These are phyloP conservation scores for Paracoccidioides lutzii DNA, from an alignment of 2,329 filamentous ascomycete genomes.

Conservation along the genomic window DNA sequence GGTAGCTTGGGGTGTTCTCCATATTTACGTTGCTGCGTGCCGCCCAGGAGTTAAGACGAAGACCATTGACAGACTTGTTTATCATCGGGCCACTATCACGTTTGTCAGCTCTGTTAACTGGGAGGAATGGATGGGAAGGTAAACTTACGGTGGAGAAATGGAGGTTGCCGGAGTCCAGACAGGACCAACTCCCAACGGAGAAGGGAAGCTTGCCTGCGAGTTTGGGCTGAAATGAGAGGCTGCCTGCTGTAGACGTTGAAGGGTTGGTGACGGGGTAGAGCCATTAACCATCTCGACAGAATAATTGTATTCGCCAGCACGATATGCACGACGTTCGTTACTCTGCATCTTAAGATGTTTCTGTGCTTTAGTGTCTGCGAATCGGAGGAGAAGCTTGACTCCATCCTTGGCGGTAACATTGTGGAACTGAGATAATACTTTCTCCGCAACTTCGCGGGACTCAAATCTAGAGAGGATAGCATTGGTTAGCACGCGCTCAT, in stretches of 20 bases:
- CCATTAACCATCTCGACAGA: slow-evolving; percentile 36
- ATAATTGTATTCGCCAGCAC: slow-evolving; percentile 82
- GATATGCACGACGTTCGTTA: slow-evolving; percentile 86
- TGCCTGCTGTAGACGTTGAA: slow-evolving; percentile 29
- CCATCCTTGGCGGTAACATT: slow-evolving; percentile 67
- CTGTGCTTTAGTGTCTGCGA: slow-evolving; percentile 91
- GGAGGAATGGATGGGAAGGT: background rate
- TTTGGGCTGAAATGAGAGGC: slow-evolving; percentile 29
- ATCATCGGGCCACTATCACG: slow-evolving; percentile 24
- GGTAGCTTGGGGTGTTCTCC: slow-evolving; percentile 28
- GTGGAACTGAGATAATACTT: slow-evolving; percentile 77
- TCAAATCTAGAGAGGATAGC: slow-evolving; percentile 55
- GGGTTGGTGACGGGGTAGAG: slow-evolving; percentile 31
- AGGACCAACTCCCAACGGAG: slow-evolving; percentile 29
- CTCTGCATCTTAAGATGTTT: slow-evolving; percentile 95
- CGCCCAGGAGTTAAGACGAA: slow-evolving; percentile 27
- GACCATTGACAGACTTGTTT: slow-evolving; percentile 25
- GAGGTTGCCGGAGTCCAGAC: slow-evolving; percentile 37
- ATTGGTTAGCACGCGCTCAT: slow-evolving; percentile 11
- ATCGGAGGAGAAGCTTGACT: slow-evolving; percentile 82
- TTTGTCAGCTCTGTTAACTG: slow-evolving; percentile 16
- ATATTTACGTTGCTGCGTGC: slow-evolving; percentile 25
- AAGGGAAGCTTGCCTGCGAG: slow-evolving; percentile 32
- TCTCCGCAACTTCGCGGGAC: slow-evolving; percentile 73
- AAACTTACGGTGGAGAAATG: slow-evolving; percentile 35